Base-by-base conservation (phyloP, 805 yeast genomes). In the Saccharomycopsis sp. region DNA sequence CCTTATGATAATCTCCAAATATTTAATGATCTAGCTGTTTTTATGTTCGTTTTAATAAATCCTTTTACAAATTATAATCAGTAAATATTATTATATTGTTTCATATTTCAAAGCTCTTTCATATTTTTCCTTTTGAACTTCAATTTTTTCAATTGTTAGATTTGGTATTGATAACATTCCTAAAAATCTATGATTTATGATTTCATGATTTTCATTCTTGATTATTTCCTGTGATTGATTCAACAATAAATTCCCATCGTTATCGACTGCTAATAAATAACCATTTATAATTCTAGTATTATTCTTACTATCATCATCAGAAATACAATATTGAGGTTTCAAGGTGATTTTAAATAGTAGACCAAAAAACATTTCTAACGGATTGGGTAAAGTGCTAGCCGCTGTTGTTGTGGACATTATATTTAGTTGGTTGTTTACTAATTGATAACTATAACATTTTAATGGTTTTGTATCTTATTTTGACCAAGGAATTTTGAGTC, bases 91-190 rank as follows among this genome's bases (percentile, higher is more conserved):
- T 9, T 12, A 12, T 9, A 25, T 25, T 25, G 8, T 25, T 25
- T 25, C 27, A 9, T n/a, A 12, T 28, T 28, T 28, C 14, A 12
- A 8, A 6, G 19, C 27, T 25, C 42, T n/a, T 21, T 42, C 42
- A 34, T 32, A 44, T 28, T 40, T 44, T 17, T 28, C 30, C 34
- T 36, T 37, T 17, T 41, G 40, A 13, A 34, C 40, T 23, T 44
- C 45, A 1, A 44, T 34, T 27, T 31, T 36, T 23, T 41, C 47
- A 18, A 44, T 44, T 5, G 36, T 18, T 13, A 23, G 21, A 15
- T 21, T 14, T n/a, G 47, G 47, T 5, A 44, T 25, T 14, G 41
- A 36, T 9, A 44, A 14, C 44, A 44, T 36, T 26, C 47, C 47
- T 21, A 44, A 27, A 21, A 25, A 36, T 28, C 46, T 19, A 3